Percentiles rank a stretch among this genome's conserved stretches.
Conservation (phyloP, 179 eudicot species). For the Beta macrorhiza region DNA sequence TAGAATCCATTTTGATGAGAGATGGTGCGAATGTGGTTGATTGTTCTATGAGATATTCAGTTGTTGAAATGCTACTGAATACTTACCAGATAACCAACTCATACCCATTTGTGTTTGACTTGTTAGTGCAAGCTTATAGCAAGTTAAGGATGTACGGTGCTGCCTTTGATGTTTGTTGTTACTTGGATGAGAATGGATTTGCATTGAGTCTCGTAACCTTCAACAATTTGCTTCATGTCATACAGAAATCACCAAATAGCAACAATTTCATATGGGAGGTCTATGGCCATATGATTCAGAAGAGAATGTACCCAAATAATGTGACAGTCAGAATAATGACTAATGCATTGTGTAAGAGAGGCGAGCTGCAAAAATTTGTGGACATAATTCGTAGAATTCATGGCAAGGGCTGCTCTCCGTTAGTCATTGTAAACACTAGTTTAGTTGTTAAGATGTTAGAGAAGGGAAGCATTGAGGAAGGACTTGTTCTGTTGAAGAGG, state of each 20-base stretch:
- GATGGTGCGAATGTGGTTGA: constrained; percentile 14
- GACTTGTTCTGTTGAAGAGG: constrained; percentile 57
- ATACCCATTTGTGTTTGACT: constrained; percentile 67
- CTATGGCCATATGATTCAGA: constrained; percentile 71
- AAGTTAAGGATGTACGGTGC: constrained; percentile 58
- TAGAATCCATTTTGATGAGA: constrained; percentile 52
- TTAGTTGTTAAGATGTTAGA: constrained; percentile 62
- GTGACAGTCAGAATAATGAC: constrained; percentile 55
- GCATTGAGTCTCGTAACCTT: constrained; percentile 52
- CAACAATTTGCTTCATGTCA: constrained; percentile 63
- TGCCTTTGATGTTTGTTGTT: constrained; percentile 53
- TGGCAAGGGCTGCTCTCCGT: constrained; percentile 68
- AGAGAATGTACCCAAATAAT: constrained; percentile 60
- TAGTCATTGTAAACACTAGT: constrained; percentile 61
- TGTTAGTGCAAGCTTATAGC: constrained; percentile 67
- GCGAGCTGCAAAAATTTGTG: constrained; percentile 57
- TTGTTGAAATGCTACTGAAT: constrained; percentile 48
- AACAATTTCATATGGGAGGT: constrained; percentile 61
- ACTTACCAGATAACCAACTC: constrained; percentile 48
- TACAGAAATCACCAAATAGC: constrained; percentile 49
- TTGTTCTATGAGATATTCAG: constrained; percentile 23
- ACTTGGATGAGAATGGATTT: constrained; percentile 65
- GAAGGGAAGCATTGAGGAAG: constrained; percentile 61
- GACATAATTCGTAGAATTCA: constrained; percentile 60
- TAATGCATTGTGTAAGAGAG: constrained; percentile 71